phyloP scores from a whole-genome alignment of 192 early-diverging fungal species.

The Dimargaris cristalligena region DNA sequence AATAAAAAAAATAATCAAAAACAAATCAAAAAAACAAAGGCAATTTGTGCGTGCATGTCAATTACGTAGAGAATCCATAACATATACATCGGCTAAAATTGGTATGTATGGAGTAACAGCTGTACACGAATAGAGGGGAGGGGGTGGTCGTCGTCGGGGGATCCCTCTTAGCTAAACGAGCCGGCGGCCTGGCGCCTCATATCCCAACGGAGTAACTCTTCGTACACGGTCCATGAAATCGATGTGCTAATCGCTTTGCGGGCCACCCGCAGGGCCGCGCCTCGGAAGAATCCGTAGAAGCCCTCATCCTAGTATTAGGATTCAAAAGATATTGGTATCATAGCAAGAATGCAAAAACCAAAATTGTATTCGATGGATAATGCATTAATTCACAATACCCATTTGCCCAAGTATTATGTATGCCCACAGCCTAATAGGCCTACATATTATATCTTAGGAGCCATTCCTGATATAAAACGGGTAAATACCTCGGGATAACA shows the following conservation, averaged over 20 bases:
- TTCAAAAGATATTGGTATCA: conserved; percentile 11
- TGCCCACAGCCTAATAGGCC: no score
- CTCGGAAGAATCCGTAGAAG: conserved; percentile 61
- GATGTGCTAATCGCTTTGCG: conserved; percentile 72
- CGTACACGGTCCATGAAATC: conserved; percentile 88
- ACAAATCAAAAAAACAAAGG: no score
- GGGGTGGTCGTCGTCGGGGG: no score
- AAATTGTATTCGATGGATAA: background rate
- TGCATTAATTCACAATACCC: background rate
- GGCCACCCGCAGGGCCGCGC: conserved; percentile 60
- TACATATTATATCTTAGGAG: background rate
- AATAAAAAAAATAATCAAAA: no score
- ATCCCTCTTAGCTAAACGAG: no score
- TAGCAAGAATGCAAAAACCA: background rate
- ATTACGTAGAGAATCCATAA: no score
- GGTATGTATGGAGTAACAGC: no score
- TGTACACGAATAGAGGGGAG: no score
- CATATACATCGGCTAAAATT: no score
- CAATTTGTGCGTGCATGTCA: no score
- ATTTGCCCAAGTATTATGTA: background rate
- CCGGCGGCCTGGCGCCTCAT: background rate
- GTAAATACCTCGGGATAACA: no score
- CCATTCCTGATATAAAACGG: background rate
- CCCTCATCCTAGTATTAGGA: conserved; percentile 45
- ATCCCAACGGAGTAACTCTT: conserved; percentile 41